Percentiles rank a stretch among this genome's conserved stretches.
phyloP scores from a whole-genome alignment of 2,329 filamentous ascomycete genomes.

The Aspergillus sp. region DNA sequence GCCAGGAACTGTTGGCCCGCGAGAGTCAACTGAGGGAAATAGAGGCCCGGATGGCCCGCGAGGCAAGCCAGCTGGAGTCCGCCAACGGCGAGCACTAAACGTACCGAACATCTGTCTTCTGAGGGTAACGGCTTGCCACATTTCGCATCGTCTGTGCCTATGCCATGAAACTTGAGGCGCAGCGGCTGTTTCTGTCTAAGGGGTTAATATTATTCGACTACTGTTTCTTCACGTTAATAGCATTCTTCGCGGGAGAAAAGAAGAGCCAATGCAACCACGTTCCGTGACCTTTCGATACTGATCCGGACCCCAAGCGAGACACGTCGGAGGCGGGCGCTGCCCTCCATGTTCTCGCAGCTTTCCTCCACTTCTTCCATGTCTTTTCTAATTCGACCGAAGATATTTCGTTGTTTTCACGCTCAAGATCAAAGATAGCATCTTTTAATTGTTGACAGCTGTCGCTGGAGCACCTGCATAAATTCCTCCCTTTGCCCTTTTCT shows the following conservation, averaged over 20 bases:
- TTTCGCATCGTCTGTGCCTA: slow-evolving; percentile 40
- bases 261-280: slow-evolving; percentile 38
- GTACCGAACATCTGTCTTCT: slow-evolving; percentile 32
- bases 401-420: slow-evolving; percentile 27
- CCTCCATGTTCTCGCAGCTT: slow-evolving; percentile 23
- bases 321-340: slow-evolving; percentile 24
- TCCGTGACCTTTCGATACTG: slow-evolving; percentile 33
- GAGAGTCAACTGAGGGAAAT: slow-evolving; percentile 99
- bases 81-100: slow-evolving; percentile 44
- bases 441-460: slow-evolving; percentile 37
- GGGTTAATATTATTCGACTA: slow-evolving; percentile 44
- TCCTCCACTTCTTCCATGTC: slow-evolving; percentile 28
- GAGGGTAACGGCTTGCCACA: slow-evolving; percentile 30
- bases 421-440: slow-evolving; percentile 38
- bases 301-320: slow-evolving; percentile 21
- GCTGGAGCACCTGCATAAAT: slow-evolving; percentile 32
- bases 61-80: slow-evolving; percentile 60
- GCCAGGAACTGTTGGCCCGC: slow-evolving; percentile 94
- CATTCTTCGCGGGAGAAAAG: slow-evolving; percentile 35
- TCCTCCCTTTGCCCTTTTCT: slow-evolving; percentile 26
- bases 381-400: slow-evolving; percentile 27
- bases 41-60: slow-evolving; percentile 93
- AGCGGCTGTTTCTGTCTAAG: slow-evolving; percentile 41
- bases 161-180: slow-evolving; percentile 41
- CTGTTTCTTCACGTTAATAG: slow-evolving; percentile 47